Evolutionary conservation across 495 filamentous ascomycete species (phyloP).

Genomic region (Penicillium chermesinum): DNA sequence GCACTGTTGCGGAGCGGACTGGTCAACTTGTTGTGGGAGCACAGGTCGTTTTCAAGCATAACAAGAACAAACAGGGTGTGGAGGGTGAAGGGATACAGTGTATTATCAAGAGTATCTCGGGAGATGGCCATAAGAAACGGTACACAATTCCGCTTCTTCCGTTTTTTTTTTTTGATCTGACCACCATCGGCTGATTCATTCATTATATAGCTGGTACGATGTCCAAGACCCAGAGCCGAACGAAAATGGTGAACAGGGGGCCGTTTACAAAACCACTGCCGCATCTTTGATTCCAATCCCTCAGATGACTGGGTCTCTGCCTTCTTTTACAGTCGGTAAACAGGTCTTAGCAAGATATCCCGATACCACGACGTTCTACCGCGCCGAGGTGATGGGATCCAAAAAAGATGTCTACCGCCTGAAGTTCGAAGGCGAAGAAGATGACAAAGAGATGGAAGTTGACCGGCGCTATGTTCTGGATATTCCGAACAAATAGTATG

Average conservation of each 20-base stretch:
- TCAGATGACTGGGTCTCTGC: slow-evolving; percentile 48
- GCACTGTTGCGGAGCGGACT: slow-evolving; percentile 44
- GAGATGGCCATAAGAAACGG: slow-evolving; percentile 79
- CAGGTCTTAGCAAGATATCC: slow-evolving; percentile 80
- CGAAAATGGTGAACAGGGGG: slow-evolving; percentile 62
- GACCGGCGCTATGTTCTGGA: slow-evolving; percentile 77
- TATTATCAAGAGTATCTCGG: slow-evolving; percentile 74
- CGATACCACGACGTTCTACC: slow-evolving; percentile 94
- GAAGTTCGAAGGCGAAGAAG: slow-evolving; percentile 83
- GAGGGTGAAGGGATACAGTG: slow-evolving; percentile 78
- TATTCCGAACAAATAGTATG: slow-evolving; percentile 47
- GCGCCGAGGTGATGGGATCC: slow-evolving; percentile 79
- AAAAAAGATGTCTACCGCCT: slow-evolving; percentile 61
- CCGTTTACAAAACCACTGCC: slow-evolving; percentile 74
- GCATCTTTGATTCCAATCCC: slow-evolving; percentile 82
- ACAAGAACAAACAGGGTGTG: slow-evolving; percentile 61
- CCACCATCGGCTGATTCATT: not conserved
- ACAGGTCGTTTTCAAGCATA: slow-evolving; percentile 81
- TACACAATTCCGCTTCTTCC: no score
- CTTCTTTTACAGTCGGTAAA: slow-evolving; percentile 71
- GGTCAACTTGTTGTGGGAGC: slow-evolving; percentile 61
- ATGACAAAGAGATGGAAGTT: slow-evolving; percentile 74
- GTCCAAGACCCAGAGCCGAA: slow-evolving; percentile 93
- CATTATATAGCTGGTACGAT: slow-evolving; percentile 57
- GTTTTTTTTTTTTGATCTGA: not conserved